These are phyloP conservation scores for Lanmaoa rubissima DNA, from an alignment of 768 basidiomycete species.

Conservation along the genomic window DNA sequence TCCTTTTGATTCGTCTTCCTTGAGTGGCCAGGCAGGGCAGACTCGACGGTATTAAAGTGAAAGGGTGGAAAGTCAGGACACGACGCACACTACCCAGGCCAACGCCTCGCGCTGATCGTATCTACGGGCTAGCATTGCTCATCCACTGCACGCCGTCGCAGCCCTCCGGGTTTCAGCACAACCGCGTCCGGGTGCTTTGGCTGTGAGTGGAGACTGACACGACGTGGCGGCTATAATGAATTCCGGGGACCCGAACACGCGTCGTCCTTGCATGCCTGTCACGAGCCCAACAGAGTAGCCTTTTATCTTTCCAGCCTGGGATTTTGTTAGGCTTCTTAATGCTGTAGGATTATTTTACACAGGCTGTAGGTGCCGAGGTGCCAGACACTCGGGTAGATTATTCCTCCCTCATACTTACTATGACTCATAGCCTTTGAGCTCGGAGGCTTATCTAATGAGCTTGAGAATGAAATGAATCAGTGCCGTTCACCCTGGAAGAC, in stretches of 20 bases:
- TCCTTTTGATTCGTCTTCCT: background rate
- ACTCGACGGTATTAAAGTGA: slow-evolving; percentile 14
- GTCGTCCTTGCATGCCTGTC: background rate
- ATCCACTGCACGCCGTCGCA: background rate
- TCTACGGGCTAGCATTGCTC: background rate
- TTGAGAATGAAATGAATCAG: slow-evolving; percentile 16
- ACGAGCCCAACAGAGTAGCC: background rate
- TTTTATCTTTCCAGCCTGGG: background rate
- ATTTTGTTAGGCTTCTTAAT: background rate
- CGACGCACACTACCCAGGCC: background rate
- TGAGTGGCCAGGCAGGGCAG: background rate
- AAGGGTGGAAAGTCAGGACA: background rate
- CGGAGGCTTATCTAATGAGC: slow-evolving; percentile 34
- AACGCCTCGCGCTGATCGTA: slow-evolving; percentile 8
- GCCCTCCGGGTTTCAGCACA: background rate
- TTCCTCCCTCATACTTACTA: background rate
- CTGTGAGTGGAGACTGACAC: slow-evolving; percentile 4
- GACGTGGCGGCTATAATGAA: slow-evolving; percentile 14
- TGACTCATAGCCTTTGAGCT: slow-evolving; percentile 19
- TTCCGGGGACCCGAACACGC: slow-evolving; percentile 20
- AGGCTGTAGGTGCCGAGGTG: slow-evolving; percentile 15
- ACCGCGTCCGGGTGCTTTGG: slow-evolving; percentile 6
- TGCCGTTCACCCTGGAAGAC: slow-evolving; percentile 6
- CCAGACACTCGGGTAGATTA: background rate
- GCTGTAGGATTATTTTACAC: slow-evolving; percentile 14